Conservation (phyloP, 306 rosid species). For the Spatholobus suberectus region DNA sequence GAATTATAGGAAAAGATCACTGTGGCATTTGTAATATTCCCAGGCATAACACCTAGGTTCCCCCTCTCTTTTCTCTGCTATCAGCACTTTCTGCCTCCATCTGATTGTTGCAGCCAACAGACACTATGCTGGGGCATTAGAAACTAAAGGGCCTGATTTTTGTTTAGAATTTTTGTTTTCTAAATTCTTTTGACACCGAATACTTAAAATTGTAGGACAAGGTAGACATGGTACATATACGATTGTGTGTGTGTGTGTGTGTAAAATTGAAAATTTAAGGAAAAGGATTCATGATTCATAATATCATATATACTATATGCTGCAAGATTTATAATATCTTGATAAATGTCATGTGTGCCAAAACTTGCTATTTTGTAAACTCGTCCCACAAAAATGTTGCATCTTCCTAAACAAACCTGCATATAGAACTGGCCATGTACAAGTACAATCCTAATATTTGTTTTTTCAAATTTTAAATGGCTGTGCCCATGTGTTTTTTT, state of each 20-base stretch:
- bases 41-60: not conserved
- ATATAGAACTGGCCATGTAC: not conserved
- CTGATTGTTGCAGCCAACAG: not conserved
- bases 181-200: not conserved
- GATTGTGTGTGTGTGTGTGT: not conserved
- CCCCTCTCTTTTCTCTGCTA: not conserved
- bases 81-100: not conserved
- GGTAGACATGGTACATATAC: not conserved
- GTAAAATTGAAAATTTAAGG: not conserved
- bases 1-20: not conserved
- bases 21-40: not conserved
- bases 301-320: not conserved
- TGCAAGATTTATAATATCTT: not conserved
- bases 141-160: slow-evolving; percentile 1
- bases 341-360: not conserved
- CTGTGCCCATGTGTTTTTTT: not conserved
- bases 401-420: not conserved
- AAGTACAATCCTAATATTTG: not conserved
- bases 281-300: not conserved
- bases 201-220: not conserved
- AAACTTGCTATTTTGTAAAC: not conserved
- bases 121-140: not conserved
- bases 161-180: not conserved
- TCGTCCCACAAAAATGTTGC: not conserved
- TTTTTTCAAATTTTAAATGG: not conserved